Percentiles rank a stretch among this genome's conserved stretches.
Conservation (phyloP, 441 rosid species). For the Rhodomyrtus psidioides region DNA sequence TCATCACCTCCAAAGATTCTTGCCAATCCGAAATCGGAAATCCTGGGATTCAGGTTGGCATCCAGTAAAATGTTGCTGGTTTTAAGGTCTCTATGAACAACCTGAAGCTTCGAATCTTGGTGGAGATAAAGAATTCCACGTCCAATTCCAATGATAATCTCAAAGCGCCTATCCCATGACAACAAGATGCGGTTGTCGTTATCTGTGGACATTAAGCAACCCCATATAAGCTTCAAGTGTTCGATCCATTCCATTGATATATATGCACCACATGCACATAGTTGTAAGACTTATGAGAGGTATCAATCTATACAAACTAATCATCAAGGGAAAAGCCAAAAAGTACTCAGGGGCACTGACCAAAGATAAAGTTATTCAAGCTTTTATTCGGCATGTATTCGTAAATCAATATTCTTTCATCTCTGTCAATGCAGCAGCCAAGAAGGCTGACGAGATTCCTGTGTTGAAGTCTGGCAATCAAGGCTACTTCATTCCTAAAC, state of each 20-base stretch:
- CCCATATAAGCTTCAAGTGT: background rate
- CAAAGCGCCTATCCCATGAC: constrained; percentile 13
- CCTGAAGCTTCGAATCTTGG: constrained; percentile 21
- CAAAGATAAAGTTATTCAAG: constrained; percentile 30
- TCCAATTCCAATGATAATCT: constrained; percentile 22
- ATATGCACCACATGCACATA: background rate
- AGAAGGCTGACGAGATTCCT: constrained; percentile 38
- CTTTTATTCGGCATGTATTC: constrained; percentile 45
- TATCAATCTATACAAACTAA: background rate
- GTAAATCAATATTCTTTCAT: constrained; percentile 32
- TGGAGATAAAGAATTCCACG: constrained; percentile 36
- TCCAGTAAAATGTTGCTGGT: constrained; percentile 31
- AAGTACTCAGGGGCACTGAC: background rate
- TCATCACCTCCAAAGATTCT: constrained; percentile 24
- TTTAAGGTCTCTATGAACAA: constrained; percentile 26
- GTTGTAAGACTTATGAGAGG: background rate
- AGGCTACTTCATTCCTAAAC: constrained; percentile 20
- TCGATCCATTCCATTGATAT: background rate
- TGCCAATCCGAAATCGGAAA: constrained; percentile 40
- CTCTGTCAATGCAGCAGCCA: constrained; percentile 32
- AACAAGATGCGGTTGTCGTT: background rate
- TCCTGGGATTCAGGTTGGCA: constrained; percentile 27
- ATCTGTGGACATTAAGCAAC: constrained; percentile 9
- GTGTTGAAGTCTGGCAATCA: constrained; percentile 39
- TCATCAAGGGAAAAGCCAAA: background rate